Evolutionary conservation across 208 protist species (phyloP).

Genomic region (Angomonas desouzai): DNA sequence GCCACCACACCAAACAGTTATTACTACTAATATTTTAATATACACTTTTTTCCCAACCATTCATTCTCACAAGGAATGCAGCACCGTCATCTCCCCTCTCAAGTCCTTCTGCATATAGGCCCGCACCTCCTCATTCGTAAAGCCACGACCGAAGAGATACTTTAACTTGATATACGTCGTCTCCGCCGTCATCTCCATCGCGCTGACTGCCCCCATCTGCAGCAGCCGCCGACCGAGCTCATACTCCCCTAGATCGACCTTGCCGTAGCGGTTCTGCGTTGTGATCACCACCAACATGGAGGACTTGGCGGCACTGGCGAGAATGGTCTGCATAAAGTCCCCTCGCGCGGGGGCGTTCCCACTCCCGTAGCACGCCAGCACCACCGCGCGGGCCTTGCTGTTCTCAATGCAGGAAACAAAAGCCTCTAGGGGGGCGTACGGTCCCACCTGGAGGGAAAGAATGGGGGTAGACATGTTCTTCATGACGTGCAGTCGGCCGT

Average conservation of each 20-base stretch:
- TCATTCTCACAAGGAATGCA: neutral
- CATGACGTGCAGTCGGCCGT: constrained; percentile 47
- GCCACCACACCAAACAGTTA: too few relatives aligned
- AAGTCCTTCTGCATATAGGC: constrained; percentile 29
- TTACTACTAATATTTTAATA: too few relatives aligned
- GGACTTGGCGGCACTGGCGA: constrained; percentile 51
- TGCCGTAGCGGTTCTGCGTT: constrained; percentile 85
- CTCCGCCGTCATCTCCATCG: constrained; percentile 91
- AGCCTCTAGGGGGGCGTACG: constrained; percentile 48
- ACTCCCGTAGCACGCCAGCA: constrained; percentile 91
- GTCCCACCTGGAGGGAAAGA: constrained; percentile 65
- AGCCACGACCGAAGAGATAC: constrained; percentile 68
- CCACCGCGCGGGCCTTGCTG: constrained; percentile 64
- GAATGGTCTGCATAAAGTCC: constrained; percentile 58
- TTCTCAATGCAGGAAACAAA: constrained; percentile 21
- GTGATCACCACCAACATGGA: constrained; percentile 89
- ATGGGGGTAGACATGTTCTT: constrained; percentile 42
- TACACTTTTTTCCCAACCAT: too few relatives aligned
- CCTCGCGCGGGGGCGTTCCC: constrained; percentile 88
- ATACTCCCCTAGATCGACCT: constrained; percentile 75
- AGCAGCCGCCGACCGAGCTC: constrained; percentile 56
- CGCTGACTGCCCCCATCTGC: constrained; percentile 62
- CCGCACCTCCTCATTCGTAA: constrained; percentile 32
- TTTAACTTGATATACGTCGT: constrained; percentile 90
- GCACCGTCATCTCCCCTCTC: constrained; percentile 14